Evolutionary conservation across 1,139 yeast species (phyloP), one percentile per base, ranked within the genome.

Genomic region (Martiniozyma asiatica): DNA sequence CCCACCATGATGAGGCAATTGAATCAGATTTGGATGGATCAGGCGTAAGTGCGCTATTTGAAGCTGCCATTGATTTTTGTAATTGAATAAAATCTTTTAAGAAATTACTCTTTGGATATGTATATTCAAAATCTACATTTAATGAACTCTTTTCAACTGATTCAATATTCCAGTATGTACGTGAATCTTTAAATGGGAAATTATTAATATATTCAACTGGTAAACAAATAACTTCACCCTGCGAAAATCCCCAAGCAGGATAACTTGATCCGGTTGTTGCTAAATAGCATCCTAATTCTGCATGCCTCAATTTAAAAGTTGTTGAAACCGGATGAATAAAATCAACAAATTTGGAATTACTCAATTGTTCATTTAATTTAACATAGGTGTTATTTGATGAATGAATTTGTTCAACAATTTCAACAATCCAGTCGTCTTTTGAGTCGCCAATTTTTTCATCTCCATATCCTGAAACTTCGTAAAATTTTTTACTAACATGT

Each of bases 101-200:
- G 47, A 79, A 79, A 32, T 61, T 65, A 1, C 85, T 76, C 35
- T 63, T 66, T 8, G 92, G 92, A 8, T 82, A 72, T 13, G 28
- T 21, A 24, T 50, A 52, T 1, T 41, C 39, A 5, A 50, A 48
- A 9, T 69, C 72, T 7, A 44, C 42, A 4, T 55, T 54, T 11
- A 73, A 41, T 21, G 51, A 44, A 4, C 56, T 56, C 47, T 76
- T 73, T 29, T 55, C 58, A 45, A 78, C 84, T 35, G 71, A 73
- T 52, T 79, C 92, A 22, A 79, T 52, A 52, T 79, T 79, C 92
- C 92, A 79, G 80, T 84, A 75, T 2, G 85, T 73, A 22, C 74
- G 65, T 45, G 76, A 73, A 45, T 78, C 87, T 3, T 53, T 43
- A 8, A 36, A 24, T 63, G 57, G 9, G 5, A 31, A 4, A 22